A percentile compares a stretch with the other conserved stretches of the same genome.
Conservation (phyloP, 371 early-diverging fungal genomes). For the Capillidium heterosporum region DNA sequence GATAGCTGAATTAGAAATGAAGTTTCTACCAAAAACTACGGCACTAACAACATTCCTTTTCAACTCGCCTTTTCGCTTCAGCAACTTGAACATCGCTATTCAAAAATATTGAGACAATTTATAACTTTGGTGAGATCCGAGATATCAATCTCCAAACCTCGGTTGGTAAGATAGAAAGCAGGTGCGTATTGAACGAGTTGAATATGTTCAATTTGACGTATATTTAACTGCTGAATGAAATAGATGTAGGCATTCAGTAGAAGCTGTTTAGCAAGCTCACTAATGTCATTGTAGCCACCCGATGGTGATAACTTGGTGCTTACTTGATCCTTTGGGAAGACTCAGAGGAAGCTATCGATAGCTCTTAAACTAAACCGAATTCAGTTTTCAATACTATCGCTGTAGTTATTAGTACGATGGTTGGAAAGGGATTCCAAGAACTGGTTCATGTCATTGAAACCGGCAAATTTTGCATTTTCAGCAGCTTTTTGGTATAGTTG, state of each 20-base stretch:
- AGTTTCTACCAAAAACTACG: background rate
- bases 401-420: conserved; percentile 37
- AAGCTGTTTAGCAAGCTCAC: conserved; percentile 14
- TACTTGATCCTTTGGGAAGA: conserved; percentile 55
- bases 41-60: background rate
- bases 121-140: background rate
- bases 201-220: background rate
- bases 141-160: background rate
- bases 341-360: conserved; percentile 41
- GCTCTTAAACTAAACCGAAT: conserved; percentile 21
- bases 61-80: background rate
- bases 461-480: conserved; percentile 13
- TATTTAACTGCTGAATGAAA: background rate
- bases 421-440: conserved; percentile 28
- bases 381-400: conserved; percentile 27
- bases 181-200: background rate
- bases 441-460: conserved; percentile 45
- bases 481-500: background rate
- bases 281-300: conserved; percentile 40
- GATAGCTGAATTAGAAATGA: background rate
- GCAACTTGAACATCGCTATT: background rate
- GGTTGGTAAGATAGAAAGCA: background rate
- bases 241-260: background rate
- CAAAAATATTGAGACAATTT: background rate
- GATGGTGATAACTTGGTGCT: conserved; percentile 25